Evolutionary conservation across 257 asterid genomes (phyloP), one percentile per base, ranked within the genome.

Genomic region (Nicotiana attenuata): DNA sequence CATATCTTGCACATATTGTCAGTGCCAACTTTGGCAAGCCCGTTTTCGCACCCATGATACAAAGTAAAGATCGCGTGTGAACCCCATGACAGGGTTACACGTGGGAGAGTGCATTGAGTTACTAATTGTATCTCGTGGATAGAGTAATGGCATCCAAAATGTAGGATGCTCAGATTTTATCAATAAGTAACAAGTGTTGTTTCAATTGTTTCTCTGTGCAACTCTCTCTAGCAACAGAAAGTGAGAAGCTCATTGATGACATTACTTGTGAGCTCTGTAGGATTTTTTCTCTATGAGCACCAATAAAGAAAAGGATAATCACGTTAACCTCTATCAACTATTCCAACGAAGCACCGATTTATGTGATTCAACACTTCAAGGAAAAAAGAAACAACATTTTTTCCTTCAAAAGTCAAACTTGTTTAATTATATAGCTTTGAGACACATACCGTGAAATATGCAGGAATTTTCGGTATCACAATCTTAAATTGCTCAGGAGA

Each of bases 381-480:
- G 38, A 33, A 33, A 33, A 33, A 33, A 33, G 6, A 33, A 33
- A 4, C 38, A 33, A 41, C 29, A 63, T 0, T 10, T 22, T 47
- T 53, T 22, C 78, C 60, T 11, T 71, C 78, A 56, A 71, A 41
- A 47, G 57, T 41, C 22, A 24, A 47, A 24, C 38, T 22, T 24
- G 15, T 75, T 65, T 11, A 50, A 65, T 26, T 65, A 52, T 45
- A 5, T 50, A 80, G 50, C 22, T 13, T 10, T 15, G 26, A 57
- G 61, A 65, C 78, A 53, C 91, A 83, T 91, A 96, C 99, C 87
- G 99, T 94, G 84, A 96, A 96, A 90, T 96, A 96, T 77, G 97
- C 98, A 84, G 99, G 99, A 88, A 96, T 96, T 85, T 92, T 96
- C 66, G 98, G 94, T 83, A 96, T 93, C 73, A 87, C 73, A 84